Percentiles rank a stretch among this genome's conserved stretches.
These are phyloP conservation scores for Dothiorella sarmentorum DNA, from an alignment of 2,329 filamentous ascomycete species.

Conservation along the genomic window DNA sequence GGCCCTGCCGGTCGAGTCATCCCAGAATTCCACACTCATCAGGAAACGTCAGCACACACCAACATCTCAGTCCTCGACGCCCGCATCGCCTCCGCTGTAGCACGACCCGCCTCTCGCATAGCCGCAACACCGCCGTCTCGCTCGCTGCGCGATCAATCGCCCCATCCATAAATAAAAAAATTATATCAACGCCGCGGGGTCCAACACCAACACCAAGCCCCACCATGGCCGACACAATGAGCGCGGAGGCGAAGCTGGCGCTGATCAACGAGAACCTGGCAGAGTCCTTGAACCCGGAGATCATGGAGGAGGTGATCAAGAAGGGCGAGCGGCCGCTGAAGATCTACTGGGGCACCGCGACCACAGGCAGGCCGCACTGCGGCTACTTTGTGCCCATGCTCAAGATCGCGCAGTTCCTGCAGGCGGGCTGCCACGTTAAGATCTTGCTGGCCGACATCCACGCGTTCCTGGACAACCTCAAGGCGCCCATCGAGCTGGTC, in stretches of 20 bases:
- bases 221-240: slow-evolving; percentile 17
- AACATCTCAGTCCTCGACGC: background rate
- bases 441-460: slow-evolving; percentile 65
- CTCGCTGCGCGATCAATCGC: background rate
- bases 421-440: slow-evolving; percentile 77
- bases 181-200: background rate
- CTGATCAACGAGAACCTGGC: slow-evolving; percentile 78
- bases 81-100: background rate
- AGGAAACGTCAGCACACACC: background rate
- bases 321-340: slow-evolving; percentile 67
- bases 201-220: slow-evolving; percentile 6
- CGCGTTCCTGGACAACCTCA: slow-evolving; percentile 78
- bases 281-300: slow-evolving; percentile 79
- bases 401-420: slow-evolving; percentile 85
- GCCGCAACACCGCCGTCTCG: background rate
- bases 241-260: slow-evolving; percentile 59
- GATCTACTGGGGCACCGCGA: slow-evolving; percentile 87
- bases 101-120: background rate
- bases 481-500: slow-evolving; percentile 85
- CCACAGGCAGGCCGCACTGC: slow-evolving; percentile 82
- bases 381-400: slow-evolving; percentile 86
- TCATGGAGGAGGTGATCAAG: slow-evolving; percentile 69
- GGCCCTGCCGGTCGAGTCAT: background rate
- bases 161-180: background rate
- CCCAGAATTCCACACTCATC: background rate